phyloP scores from a whole-genome alignment of 2,329 filamentous ascomycete genomes.

The Fusarium hostae region DNA sequence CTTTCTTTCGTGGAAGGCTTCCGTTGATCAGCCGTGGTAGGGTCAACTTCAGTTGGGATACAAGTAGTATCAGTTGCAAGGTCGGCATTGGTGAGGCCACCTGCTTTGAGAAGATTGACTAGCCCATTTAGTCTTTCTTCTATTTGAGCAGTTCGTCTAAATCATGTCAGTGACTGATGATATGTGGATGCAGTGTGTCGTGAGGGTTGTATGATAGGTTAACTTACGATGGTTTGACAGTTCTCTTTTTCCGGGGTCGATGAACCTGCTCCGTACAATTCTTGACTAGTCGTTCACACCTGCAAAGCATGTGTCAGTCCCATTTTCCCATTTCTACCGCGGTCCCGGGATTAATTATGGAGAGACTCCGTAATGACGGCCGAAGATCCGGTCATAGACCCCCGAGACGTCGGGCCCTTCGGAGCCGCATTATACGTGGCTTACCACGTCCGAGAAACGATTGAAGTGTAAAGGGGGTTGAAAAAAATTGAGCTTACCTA shows the following conservation, averaged over 20 bases:
- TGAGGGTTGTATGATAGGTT: neutral
- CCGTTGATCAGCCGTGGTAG: constrained; percentile 38
- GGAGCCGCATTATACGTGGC: constrained; percentile 3
- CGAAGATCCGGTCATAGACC: constrained; percentile 22
- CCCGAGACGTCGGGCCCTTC: neutral
- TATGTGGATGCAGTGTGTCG: neutral
- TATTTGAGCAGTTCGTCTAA: constrained; percentile 60
- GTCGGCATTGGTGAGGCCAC: constrained; percentile 48
- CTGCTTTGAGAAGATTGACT: constrained; percentile 59
- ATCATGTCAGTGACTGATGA: neutral
- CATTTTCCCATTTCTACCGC: neutral
- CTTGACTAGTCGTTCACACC: constrained; percentile 61
- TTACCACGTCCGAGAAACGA: neutral
- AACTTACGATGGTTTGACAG: constrained; percentile 62
- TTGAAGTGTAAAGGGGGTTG: neutral
- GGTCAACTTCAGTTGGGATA: constrained; percentile 44
- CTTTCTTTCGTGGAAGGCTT: constrained; percentile 39
- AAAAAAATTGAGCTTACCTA: constrained; percentile 46
- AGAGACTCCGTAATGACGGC: constrained; percentile 14
- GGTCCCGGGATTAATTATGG: constrained; percentile 22
- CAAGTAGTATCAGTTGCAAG: constrained; percentile 43
- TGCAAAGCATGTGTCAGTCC: constrained; percentile 41
- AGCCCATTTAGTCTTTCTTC: constrained; percentile 62
- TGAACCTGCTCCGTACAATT: constrained; percentile 60
- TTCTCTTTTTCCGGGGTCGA: constrained; percentile 62